These are phyloP conservation scores for Globisporangium acanthophoron DNA, from an alignment of 352 stramenopile species.

Conservation along the genomic window DNA sequence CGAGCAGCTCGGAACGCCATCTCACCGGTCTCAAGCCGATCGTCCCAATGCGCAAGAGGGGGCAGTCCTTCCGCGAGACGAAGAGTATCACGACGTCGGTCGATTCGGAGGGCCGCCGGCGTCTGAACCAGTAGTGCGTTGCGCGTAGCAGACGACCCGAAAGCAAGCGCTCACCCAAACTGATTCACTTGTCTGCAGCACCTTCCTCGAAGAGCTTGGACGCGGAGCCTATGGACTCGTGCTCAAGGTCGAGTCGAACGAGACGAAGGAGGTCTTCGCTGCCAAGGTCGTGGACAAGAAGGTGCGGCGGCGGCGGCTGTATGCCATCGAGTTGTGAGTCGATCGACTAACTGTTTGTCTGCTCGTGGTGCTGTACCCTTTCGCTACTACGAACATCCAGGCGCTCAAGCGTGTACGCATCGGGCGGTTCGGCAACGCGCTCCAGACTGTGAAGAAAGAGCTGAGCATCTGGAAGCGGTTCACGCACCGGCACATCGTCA, in stretches of 20 bases:
- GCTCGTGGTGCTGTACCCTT: neutral
- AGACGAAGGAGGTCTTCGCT: conserved; percentile 66
- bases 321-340: neutral
- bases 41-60: conserved; percentile 50
- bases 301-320: conserved; percentile 1
- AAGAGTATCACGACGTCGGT: conserved; percentile 41
- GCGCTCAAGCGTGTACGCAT: conserved; percentile 64
- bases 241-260: conserved; percentile 57
- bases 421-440: conserved; percentile 64
- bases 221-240: conserved; percentile 71
- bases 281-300: conserved; percentile 79
- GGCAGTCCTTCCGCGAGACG: conserved; percentile 66
- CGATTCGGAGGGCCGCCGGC: conserved; percentile 43
- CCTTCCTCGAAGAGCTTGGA: conserved; percentile 65
- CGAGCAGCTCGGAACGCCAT: conserved; percentile 27
- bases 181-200: conserved; percentile 24
- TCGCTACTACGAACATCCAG: neutral
- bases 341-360: neutral
- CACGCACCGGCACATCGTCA: conserved; percentile 93
- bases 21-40: conserved; percentile 51
- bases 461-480: conserved; percentile 97
- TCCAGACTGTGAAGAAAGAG: conserved; percentile 88
- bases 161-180: neutral
- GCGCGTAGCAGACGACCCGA: neutral
- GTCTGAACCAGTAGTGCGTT: conserved; percentile 72